A percentile compares a stretch with the other conserved stretches of the same genome.
Evolutionary conservation across 2,329 filamentous ascomycete genomes (phyloP).

Genomic region (Arthroderma sp.): DNA sequence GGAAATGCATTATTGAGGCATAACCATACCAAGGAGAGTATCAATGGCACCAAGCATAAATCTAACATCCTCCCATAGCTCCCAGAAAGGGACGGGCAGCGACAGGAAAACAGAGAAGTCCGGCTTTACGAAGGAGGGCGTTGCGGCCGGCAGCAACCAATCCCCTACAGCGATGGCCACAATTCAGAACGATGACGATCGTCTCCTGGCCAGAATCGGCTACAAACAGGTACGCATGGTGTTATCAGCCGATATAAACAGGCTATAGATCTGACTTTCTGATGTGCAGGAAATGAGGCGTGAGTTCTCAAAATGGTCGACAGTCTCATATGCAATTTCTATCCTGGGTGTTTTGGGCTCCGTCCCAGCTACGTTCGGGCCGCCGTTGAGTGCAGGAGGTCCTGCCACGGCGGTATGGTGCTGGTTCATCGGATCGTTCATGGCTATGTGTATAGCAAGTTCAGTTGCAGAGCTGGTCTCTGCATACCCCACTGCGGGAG

Average conservation of each 20-base stretch:
- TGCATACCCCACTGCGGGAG: slow-evolving; percentile 53
- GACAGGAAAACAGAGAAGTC: no score
- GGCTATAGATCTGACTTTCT: slow-evolving; percentile 1
- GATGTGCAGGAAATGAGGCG: slow-evolving; percentile 42
- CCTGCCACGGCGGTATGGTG: slow-evolving; percentile 54
- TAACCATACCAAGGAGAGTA: no score
- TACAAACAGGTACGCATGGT: slow-evolving; percentile 43
- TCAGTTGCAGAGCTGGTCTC: slow-evolving; percentile 55
- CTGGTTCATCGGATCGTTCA: slow-evolving; percentile 50
- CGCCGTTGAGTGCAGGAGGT: slow-evolving; percentile 45
- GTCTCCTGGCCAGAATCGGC: slow-evolving; percentile 47
- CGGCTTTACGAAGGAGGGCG: no score
- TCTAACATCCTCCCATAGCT: no score
- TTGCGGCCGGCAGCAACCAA: no score
- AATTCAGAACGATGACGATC: slow-evolving; percentile 46
- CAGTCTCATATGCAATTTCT: slow-evolving; percentile 52
- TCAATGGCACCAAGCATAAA: no score
- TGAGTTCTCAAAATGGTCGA: slow-evolving; percentile 55
- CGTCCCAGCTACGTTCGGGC: slow-evolving; percentile 50
- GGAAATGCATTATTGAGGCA: no score
- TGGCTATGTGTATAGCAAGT: slow-evolving; percentile 52
- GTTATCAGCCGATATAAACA: slow-evolving; percentile 1
- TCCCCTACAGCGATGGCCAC: slow-evolving; percentile 19
- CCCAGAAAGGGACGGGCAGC: no score
- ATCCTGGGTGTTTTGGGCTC: slow-evolving; percentile 53